Percentiles rank a stretch among this genome's conserved stretches.
phyloP scores from a whole-genome alignment of 2,329 filamentous ascomycete species.

The Alternaria dauci region DNA sequence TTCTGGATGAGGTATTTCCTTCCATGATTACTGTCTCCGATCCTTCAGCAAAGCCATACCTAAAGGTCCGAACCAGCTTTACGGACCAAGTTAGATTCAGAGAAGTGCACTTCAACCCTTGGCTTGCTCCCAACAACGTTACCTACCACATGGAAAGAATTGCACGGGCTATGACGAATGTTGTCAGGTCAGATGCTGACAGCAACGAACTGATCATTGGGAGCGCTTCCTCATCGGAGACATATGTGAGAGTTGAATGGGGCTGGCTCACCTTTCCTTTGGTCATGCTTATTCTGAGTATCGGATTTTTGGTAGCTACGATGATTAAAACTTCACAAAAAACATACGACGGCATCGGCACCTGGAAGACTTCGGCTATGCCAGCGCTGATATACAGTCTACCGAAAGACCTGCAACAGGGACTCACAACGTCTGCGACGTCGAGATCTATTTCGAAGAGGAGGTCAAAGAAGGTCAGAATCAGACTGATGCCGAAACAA shows the following conservation, averaged over 20 bases:
- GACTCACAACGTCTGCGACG: not conserved
- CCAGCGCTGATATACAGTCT: constrained; percentile 34
- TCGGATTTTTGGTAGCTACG: constrained; percentile 34
- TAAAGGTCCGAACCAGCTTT: constrained; percentile 10
- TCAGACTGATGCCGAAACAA: constrained; percentile 23
- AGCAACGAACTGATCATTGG: constrained; percentile 23
- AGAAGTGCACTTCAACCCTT: constrained; percentile 22
- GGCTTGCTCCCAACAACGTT: constrained; percentile 33
- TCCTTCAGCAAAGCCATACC: not conserved
- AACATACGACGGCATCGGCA: constrained; percentile 7
- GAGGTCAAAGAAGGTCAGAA: not conserved
- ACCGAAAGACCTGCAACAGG: constrained; percentile 13
- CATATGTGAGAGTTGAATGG: constrained; percentile 33
- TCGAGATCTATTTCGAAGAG: constrained; percentile 4
- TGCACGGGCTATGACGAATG: constrained; percentile 30
- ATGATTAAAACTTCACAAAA: constrained; percentile 34
- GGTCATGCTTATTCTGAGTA: constrained; percentile 29
- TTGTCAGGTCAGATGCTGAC: not conserved
- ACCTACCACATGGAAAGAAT: constrained; percentile 31
- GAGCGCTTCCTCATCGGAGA: not conserved
- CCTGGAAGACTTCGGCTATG: constrained; percentile 45
- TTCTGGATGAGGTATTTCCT: no score
- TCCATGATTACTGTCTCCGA: constrained; percentile 7
- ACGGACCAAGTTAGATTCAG: not conserved
- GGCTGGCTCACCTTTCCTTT: constrained; percentile 42